Conservation (phyloP, 1,284 basidiomycete genomes). For the Fomitopsis palustris region DNA sequence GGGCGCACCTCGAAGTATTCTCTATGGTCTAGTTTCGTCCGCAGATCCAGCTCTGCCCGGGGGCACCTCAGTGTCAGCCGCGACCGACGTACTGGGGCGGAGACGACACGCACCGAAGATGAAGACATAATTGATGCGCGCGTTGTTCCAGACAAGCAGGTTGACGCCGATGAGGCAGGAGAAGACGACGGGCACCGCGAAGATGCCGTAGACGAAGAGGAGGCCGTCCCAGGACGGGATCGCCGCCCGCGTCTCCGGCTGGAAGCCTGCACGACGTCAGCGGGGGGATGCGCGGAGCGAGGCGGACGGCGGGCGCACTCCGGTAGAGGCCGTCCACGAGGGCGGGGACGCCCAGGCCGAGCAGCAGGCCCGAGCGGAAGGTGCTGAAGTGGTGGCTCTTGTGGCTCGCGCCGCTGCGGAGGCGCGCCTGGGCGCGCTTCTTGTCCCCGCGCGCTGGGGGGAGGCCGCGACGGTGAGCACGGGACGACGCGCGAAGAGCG, state of each 20-base stretch:
- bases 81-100: neutral
- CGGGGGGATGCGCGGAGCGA: neutral
- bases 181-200: slow-evolving; percentile 78
- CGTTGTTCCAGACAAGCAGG: slow-evolving; percentile 70
- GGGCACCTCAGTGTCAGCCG: neutral
- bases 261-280: slow-evolving; percentile 45
- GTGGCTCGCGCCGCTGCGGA: slow-evolving; percentile 54
- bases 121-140: slow-evolving; percentile 87
- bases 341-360: slow-evolving; percentile 82
- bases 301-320: slow-evolving; percentile 43
- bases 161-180: slow-evolving; percentile 80
- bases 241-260: slow-evolving; percentile 47
- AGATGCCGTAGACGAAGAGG: slow-evolving; percentile 77
- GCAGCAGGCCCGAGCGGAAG: slow-evolving; percentile 70
- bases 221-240: slow-evolving; percentile 76
- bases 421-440: slow-evolving; percentile 71
- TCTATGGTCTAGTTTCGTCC: slow-evolving; percentile 74
- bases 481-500: neutral
- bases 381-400: slow-evolving; percentile 77
- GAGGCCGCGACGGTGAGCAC: neutral
- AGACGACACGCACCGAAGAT: slow-evolving; percentile 67
- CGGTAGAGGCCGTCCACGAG: slow-evolving; percentile 65
- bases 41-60: slow-evolving; percentile 66
- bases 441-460: slow-evolving; percentile 73
- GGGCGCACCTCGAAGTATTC: slow-evolving; percentile 74